Evolutionary conservation across 2,329 filamentous ascomycete genomes (phyloP).

Genomic region (Phoma sp.): DNA sequence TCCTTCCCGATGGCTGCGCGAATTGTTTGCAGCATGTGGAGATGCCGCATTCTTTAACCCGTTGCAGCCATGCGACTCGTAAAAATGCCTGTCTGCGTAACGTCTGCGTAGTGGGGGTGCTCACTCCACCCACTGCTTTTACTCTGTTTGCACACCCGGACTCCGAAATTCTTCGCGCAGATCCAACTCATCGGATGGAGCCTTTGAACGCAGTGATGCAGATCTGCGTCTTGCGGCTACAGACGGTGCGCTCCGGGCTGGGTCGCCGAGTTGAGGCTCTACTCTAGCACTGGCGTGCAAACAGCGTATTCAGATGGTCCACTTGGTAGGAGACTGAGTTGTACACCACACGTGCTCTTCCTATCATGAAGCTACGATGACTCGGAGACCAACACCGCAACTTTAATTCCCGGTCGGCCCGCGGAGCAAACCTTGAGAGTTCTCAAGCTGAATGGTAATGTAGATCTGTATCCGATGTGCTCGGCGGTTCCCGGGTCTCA

Average conservation of each 20-base stretch:
- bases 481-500: background rate
- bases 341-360: constrained; percentile 3
- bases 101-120: background rate
- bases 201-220: no score
- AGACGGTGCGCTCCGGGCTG: background rate
- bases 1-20: background rate
- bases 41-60: background rate
- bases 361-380: constrained; percentile 6
- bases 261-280: constrained; percentile 13
- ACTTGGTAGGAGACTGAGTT: background rate
- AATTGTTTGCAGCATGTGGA: background rate
- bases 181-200: no score
- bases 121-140: background rate
- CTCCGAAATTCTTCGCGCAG: background rate
- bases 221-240: background rate
- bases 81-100: background rate
- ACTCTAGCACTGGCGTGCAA: constrained; percentile 1
- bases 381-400: background rate
- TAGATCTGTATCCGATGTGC: background rate
- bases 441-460: background rate
- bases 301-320: constrained; percentile 2
- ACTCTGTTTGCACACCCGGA: background rate
- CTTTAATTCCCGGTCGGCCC: background rate
- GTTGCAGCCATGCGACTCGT: background rate
- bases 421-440: background rate